Percentiles rank a stretch among this genome's conserved stretches.
These are phyloP conservation scores for Verticillium longisporum DNA, from an alignment of 2,329 filamentous ascomycete species.

Conservation along the genomic window DNA sequence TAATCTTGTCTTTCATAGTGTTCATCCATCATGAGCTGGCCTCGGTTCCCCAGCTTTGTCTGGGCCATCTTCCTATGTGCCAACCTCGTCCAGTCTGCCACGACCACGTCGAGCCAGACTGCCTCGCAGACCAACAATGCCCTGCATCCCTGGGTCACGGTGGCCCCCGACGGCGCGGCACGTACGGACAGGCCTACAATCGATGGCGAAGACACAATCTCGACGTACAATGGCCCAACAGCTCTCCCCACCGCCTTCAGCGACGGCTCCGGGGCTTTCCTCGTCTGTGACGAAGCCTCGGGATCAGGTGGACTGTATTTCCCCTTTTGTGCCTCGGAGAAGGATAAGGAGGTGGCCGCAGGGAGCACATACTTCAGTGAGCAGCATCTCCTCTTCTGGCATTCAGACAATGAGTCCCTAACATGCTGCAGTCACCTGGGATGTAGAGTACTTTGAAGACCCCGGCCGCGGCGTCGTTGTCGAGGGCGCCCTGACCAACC, in stretches of 20 bases:
- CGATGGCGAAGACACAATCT: conserved; percentile 8
- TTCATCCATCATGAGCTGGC: background rate
- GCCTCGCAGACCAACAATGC: conserved; percentile 4
- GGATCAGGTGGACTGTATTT: conserved; percentile 5
- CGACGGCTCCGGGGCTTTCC: conserved; percentile 8
- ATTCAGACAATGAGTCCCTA: background rate
- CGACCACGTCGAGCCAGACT: background rate
- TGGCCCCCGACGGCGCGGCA: conserved; percentile 6
- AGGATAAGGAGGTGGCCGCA: conserved; percentile 4
- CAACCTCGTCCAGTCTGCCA: background rate
- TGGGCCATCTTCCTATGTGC: background rate
- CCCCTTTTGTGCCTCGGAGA: conserved; percentile 10
- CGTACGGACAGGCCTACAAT: conserved; percentile 11
- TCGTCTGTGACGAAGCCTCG: conserved; percentile 8
- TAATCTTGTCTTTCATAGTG: background rate
- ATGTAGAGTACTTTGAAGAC: conserved; percentile 8
- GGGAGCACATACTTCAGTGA: conserved; percentile 11
- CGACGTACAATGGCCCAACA: conserved; percentile 6
- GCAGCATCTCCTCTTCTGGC: background rate
- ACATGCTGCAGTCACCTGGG: conserved; percentile 11
- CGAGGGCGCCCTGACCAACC: conserved; percentile 8
- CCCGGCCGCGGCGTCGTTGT: conserved; percentile 7
- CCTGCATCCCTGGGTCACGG: conserved; percentile 11
- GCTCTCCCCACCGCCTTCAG: conserved; percentile 7
- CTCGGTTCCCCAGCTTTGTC: background rate